Evolutionary conservation across 2,329 filamentous ascomycete genomes (phyloP), one percentile per base, ranked within the genome.

Genomic region (Fusarium tjaetaba): DNA sequence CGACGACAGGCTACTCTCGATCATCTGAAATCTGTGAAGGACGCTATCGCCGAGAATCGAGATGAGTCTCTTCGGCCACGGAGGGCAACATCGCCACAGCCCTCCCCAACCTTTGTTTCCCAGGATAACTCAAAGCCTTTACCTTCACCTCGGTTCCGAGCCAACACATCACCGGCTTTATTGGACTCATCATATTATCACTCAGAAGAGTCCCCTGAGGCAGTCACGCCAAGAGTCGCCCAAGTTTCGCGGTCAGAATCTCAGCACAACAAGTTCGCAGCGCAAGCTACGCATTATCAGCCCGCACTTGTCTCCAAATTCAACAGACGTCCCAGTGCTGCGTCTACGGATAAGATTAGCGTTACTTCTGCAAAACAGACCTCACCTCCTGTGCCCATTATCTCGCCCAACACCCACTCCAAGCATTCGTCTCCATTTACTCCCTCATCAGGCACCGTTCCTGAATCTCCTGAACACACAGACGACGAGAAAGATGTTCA

Each of bases 1-100:
- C 86, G 89, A 65, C 85, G 90, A 46, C 89, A 92, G 73, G 89
- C 88, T 13, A 90, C 87, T 1, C 79, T 91, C 18, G 86, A 89
- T 61, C 88, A 86, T 65, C 81, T 93, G 2, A 88, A 87, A 72
- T 86, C 85, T 26, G 86, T 88, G 43, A 87, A 87, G 58, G 85
- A 86, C 65, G 82, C 83, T 57, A 39, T 65, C 63, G 78, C 81
- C 69, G 83, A 85, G 71, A 80, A 82, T 65, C 83, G 85, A 48
- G 74, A 73, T 38, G 72, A 79, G 28, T 60, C 73, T 28, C 70
- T 65, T 57, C 77, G 81, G 16, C 80, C 81, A 11, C 83, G 86
- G 24, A 83, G 88, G 70, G 85, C 83, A 28, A 87, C 86, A 5
- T 88, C 88, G 9, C 87, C 88, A 6, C 83, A 86, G 43, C 82